Evolutionary conservation across 2,329 filamentous ascomycete species (phyloP), one percentile per base, ranked within the genome.

Genomic region (Ophiostoma himal-ulmi): DNA sequence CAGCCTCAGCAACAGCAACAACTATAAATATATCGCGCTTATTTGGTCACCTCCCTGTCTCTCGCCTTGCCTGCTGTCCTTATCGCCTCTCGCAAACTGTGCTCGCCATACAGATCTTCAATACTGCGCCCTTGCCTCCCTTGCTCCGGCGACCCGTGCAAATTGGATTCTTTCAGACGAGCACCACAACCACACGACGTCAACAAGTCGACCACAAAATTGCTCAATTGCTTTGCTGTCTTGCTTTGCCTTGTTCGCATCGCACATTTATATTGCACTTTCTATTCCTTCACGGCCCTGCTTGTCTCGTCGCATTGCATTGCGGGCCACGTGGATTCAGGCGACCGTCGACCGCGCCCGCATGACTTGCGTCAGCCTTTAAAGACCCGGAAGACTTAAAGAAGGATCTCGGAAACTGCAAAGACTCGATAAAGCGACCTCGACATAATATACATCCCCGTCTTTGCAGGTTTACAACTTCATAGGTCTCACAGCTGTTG

Each of bases 141-240:
- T 57, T 57, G 52, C 52, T 57, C 14, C 52, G n/a, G n/a, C 52
- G 52, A 57, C 52, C n/a, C 52, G 10, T 26, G n/a, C 52, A 57
- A 57, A 48, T 48, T 20, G 7, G 20, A 39, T 48, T 20, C 6
- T 20, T 7, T 48, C 41, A 5, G 41, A 44, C 44, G 17, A n/a
- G 5, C 5, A 44, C 30, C 3, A 44, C 41, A 17, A 14, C 41
- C 5, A 13, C 41, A 20, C 30, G 17, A 48, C 44, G 6, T 17
- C 44, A 20, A 48, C 30, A 48, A 48, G 13, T 17, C 44, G n/a
- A 20, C 44, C 17, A 7, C 17, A 48, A 48, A 48, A n/a, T 20
- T 20, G 14, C 6, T 2, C 44, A 20, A 48, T 5, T 48, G 44
- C 17, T 48, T 39, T 13, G 44, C 1, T 17, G 5, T 44, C 44